Percentiles rank a stretch among this genome's conserved stretches.
phyloP scores from a whole-genome alignment of 1,284 basidiomycete genomes.

The Melampsora occidentalis region DNA sequence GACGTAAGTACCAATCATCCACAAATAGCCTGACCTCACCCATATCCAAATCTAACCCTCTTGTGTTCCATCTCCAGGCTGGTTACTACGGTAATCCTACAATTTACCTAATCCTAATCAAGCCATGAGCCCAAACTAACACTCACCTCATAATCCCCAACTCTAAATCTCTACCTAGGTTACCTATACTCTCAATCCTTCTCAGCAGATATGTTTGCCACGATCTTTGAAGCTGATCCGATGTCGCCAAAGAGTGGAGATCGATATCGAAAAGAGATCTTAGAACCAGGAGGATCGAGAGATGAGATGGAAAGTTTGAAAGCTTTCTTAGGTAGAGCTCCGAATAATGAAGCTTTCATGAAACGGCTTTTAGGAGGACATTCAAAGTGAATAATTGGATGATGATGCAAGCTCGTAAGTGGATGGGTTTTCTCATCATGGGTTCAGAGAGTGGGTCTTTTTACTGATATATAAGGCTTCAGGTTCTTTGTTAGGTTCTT shows the following conservation, averaged over 20 bases:
- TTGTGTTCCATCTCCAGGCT: slow-evolving; percentile 12
- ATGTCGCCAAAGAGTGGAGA: slow-evolving; percentile 63
- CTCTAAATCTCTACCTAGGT: neutral
- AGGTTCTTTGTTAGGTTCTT: too few species aligned
- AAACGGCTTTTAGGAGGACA: slow-evolving; percentile 57
- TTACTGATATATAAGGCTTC: too few species aligned
- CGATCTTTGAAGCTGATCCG: slow-evolving; percentile 73
- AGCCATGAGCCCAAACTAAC: neutral
- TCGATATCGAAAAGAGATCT: slow-evolving; percentile 61
- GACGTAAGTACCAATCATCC: slow-evolving; percentile 15
- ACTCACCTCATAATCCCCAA: too few species aligned
- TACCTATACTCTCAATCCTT: slow-evolving; percentile 68
- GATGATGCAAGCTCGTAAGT: too few species aligned
- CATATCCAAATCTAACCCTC: neutral
- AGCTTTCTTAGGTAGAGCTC: slow-evolving; percentile 72
- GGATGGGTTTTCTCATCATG: too few species aligned
- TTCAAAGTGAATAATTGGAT: neutral
- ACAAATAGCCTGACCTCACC: neutral
- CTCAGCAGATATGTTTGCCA: slow-evolving; percentile 73
- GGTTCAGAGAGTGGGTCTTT: too few species aligned
- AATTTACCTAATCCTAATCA: neutral
- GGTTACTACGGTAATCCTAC: slow-evolving; percentile 32
- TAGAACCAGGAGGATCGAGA: slow-evolving; percentile 61
- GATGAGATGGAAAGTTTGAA: slow-evolving; percentile 64
- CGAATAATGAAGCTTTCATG: slow-evolving; percentile 73